Conservation (phyloP, 495 filamentous ascomycete species). For the Thermothielavioides terrestris region DNA sequence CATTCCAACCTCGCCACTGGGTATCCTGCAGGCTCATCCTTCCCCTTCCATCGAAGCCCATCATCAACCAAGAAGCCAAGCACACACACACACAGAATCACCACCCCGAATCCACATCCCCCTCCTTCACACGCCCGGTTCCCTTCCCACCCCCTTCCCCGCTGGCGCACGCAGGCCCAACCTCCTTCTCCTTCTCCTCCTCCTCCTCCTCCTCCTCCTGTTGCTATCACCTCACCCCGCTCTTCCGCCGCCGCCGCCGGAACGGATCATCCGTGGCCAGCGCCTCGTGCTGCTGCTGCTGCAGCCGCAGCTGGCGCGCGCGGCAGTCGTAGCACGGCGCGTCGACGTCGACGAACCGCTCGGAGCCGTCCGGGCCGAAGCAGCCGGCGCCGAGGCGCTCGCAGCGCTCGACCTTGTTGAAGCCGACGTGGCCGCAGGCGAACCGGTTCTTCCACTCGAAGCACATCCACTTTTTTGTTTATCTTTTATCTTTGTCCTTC, state of each 20-base stretch:
- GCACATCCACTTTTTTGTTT: not conserved
- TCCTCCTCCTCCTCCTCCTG: too few relatives aligned
- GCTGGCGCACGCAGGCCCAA: too few relatives aligned
- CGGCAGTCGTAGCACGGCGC: conserved; percentile 1
- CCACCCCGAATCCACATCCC: too few relatives aligned
- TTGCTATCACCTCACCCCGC: too few relatives aligned
- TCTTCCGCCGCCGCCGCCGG: not conserved
- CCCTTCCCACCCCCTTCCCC: too few relatives aligned
- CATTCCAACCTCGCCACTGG: too few relatives aligned
- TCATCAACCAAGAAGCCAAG: too few relatives aligned
- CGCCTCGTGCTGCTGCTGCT: not conserved
- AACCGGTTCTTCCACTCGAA: conserved; percentile 4
- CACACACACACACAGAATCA: too few relatives aligned
- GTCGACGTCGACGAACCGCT: not conserved
- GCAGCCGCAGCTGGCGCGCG: too few relatives aligned
- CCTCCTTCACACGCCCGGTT: too few relatives aligned
- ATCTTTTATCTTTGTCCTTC: not conserved
- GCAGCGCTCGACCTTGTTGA: conserved; percentile 2
- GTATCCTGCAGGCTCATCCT: too few relatives aligned
- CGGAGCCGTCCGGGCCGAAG: not conserved
- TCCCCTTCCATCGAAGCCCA: not conserved
- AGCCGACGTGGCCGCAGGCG: conserved; percentile 4
- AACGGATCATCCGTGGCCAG: not conserved
- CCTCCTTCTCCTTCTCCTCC: too few relatives aligned
- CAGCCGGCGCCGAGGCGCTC: not conserved